A percentile compares a stretch with the other conserved stretches of the same genome.
phyloP scores from a whole-genome alignment of 805 yeast species.

The Cyberlindnera misumaiensis region DNA sequence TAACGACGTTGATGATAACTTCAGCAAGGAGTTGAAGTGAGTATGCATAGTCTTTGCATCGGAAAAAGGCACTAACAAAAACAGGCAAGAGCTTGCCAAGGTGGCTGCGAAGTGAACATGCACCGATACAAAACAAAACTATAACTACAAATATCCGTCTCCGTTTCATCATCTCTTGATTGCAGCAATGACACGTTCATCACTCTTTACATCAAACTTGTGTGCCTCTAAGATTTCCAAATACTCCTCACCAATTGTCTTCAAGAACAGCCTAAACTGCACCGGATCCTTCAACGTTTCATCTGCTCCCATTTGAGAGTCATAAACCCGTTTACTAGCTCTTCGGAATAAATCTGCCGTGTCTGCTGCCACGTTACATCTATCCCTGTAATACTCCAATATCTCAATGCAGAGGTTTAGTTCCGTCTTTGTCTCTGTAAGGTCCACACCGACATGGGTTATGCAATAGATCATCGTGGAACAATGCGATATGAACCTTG shows the following conservation, averaged over 20 bases:
- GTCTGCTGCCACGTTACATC: constrained; percentile 40
- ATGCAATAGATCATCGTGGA: constrained; percentile 41
- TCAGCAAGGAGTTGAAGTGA: constrained; percentile 63
- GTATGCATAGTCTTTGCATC: constrained; percentile 15
- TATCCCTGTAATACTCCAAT: constrained; percentile 36
- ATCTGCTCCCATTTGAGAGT: constrained; percentile 1
- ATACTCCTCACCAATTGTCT: constrained; percentile 38
- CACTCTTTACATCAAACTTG: constrained; percentile 31
- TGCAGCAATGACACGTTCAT: constrained; percentile 10
- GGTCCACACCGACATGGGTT: constrained; percentile 40
- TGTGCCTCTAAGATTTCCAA: constrained; percentile 39
- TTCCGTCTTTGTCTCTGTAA: constrained; percentile 39
- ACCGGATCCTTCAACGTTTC: constrained; percentile 1
- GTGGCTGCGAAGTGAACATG: constrained; percentile 16
- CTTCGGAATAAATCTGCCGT: constrained; percentile 34
- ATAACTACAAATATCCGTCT: neutral
- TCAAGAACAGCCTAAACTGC: constrained; percentile 31
- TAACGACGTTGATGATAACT: constrained; percentile 88
- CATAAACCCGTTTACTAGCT: neutral
- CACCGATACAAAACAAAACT: neutral
- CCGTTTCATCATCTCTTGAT: neutral
- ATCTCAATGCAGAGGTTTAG: constrained; percentile 40
- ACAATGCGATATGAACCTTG: constrained; percentile 40
- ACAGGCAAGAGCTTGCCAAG: constrained; percentile 18
- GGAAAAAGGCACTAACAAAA: neutral